Evolutionary conservation across 345 rosid species (phyloP), one percentile per base, ranked within the genome.

Genomic region (Rhodamnia rubescens): DNA sequence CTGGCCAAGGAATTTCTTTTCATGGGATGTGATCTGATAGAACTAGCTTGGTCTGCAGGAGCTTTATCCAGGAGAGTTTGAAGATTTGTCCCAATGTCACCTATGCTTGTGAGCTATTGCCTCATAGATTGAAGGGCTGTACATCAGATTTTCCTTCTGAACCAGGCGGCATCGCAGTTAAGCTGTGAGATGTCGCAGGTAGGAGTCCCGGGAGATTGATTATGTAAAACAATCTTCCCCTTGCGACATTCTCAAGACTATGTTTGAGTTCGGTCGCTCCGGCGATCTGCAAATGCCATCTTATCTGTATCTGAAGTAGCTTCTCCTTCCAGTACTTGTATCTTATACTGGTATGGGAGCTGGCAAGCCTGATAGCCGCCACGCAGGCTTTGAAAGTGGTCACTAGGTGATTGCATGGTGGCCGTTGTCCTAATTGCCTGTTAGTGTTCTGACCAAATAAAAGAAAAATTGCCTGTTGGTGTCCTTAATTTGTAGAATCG

Each of bases 41-140:
- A 83, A 83, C 85, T 50, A 83, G 88, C 86, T 47, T 95, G 96
- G 95, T 89, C 93, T 81, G 69, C 8, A 78, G 81, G 98, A 94
- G 92, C 95, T 97, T 85, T 96, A 94, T 87, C 87, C 90, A 2
- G 95, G 95, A 85, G 98, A 94, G 88, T 91, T 93, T 86, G 85
- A 87, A 74, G 91, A 93, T 84, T 90, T 97, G 87, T 88, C 90
- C 57, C 83, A 22, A 56, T 93, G 94, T 89, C 86, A 88, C 90
- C 91, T 92, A 94, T 83, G 84, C 88, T 55, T 51, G 82, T 82
- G 90, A 90, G 90, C 94, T 89, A 74, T 80, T 92, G 86, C 84
- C 83, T 55, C 94, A 94, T 55, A 85, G 83, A 85, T 82, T 93
- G 89, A 90, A 88, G 88, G 92, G 90, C 80, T 20, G 87, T 56